Base-by-base conservation (phyloP, 768 basidiomycete species). In the Xanthoconium purpureum region DNA sequence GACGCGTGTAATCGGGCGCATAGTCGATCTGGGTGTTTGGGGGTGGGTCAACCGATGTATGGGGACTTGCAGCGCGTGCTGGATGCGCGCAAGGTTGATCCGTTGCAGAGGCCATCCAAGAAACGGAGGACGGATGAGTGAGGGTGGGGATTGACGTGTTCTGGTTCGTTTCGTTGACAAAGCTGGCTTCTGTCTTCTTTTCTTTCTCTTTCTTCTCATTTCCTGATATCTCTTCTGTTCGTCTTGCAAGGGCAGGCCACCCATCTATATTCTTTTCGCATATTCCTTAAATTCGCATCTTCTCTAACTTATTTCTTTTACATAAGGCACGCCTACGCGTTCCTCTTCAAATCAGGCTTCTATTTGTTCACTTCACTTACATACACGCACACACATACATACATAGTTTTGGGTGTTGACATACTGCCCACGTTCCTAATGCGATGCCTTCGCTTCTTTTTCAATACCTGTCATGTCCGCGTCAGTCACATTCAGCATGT, bases 1-100 rank as follows among this genome's bases (percentile, higher is more conserved):
- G 71, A 71, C 43, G 70, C 70, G 18, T 71, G 71, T 24, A 71
- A 72, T 57, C 71, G 70, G 53, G 71, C 71, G 13, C 70, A 71
- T 30, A 66, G 63, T 52, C 67, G 70, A 40, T 71, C 70, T 39
- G 63, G 67, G 33, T 71, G 70, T 55, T 40, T 47, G 43, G 68
- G 68, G n/a, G 66, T 69, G 32, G 66, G 66, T 20, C 62, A 68
- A 17, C 68, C 66, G 5, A 69, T 68, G 66, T 66, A 70, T 58
- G 68, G 69, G 11, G 69, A 68, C 32, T 32, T 66, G n/a, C 64
- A 63, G 50, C 50, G 55, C 13, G 55, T 63, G 52, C 43, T 71
- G 59, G 69, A 71, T 12, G 63, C 71, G 38, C 61, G 62, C 52
- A 71, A 65, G 62, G 66, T 63, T 7, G 63, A 60, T 48, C 57